Evolutionary conservation across 257 asterid genomes (phyloP), one percentile per base, ranked within the genome.

Genomic region (Vinca minor): DNA sequence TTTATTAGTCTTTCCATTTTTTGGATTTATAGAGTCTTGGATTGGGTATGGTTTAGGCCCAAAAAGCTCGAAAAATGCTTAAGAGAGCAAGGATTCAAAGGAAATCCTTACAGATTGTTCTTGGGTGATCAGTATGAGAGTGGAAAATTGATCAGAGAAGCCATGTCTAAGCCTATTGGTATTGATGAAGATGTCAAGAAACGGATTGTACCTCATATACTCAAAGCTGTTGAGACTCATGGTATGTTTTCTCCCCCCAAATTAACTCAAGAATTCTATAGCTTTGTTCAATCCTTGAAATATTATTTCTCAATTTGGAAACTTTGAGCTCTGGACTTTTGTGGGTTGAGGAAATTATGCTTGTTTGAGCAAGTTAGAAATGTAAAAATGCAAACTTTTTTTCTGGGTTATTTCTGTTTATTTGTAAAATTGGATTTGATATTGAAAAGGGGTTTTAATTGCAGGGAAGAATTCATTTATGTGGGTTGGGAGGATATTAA

Each of bases 401-500:
- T 42, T 11, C n/a, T 42, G 18, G 47, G n/a, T n/a, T n/a, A n/a
- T n/a, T n/a, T n/a, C n/a, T n/a, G 18, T 13, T 42, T 42, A 42
- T 17, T 42, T 42, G 12, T 13, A 13, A 11, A 2, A 13, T 42
- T 42, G 47, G 18, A 42, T 42, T 41, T 42, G 2, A 4, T 44
- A 3, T 44, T 44, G 17, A 15, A 14, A 44, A 3, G 17, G 3
- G 49, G 8, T 44, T 44, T 15, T 15, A 44, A 44, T 49, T 62
- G 64, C 71, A 72, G 82, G 82, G 23, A 63, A 53, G 28, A 68
- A 67, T 0, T 70, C 71, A 6, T 77, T 70, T 65, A 20, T 70
- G 41, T 77, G 79, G 79, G 41, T 56, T 48, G 82, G 82, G 26
- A 48, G 73, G 21, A 32, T 7, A 23, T 76, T 76, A 36, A 20